Base-by-base conservation (phyloP, 805 yeast genomes). In the Lachancea lanzarotensis region DNA sequence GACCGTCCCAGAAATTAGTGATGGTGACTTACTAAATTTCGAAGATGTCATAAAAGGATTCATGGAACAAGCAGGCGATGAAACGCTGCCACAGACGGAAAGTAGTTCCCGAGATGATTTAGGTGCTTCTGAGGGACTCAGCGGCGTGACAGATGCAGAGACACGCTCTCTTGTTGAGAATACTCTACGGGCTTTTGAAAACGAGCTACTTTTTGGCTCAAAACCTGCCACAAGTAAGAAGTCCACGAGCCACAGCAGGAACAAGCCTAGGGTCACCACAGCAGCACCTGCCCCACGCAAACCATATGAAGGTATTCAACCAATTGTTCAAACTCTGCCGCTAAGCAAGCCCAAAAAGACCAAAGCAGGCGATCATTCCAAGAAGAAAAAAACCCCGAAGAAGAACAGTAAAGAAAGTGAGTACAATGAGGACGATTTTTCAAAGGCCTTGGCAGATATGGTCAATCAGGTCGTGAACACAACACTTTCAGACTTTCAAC, bases 381-480 rank as follows among this genome's bases (percentile, higher is more conserved):
- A 57, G 47, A 60, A 58, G 48, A 58, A 53, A 45, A 55, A 52
- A 38, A 22, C 53, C 17, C 18, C 48, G 1, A 51, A 52, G 18
- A 44, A 45, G 36, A 13, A 29, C 10, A 41, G 32, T 33, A 35
- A 40, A 31, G 26, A 31, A 12, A 25, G 47, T 13, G 43, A 20
- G 8, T 48, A 45, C 13, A 46, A 51, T 8, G 57, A 53, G 20
- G 69, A 69, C 45, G 73, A 69, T 2, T 67, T 76, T 40, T 74
- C 78, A 42, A 73, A 70, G 40, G 82, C 81, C 0, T 54, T 79
- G 31, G 79, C 76, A 2, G 76, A 74, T 48, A 73, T 77, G 65
- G 81, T 78, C 15, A 71, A 74, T 49, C 74, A 68, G 52, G 83
- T 76, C 17, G 79, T 76, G 22, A 73, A 74, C 47, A 66, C 67